A percentile compares a stretch with the other conserved stretches of the same genome.
Evolutionary conservation across 2,329 filamentous ascomycete genomes (phyloP).

Genomic region (Didymosphaeria variabile): DNA sequence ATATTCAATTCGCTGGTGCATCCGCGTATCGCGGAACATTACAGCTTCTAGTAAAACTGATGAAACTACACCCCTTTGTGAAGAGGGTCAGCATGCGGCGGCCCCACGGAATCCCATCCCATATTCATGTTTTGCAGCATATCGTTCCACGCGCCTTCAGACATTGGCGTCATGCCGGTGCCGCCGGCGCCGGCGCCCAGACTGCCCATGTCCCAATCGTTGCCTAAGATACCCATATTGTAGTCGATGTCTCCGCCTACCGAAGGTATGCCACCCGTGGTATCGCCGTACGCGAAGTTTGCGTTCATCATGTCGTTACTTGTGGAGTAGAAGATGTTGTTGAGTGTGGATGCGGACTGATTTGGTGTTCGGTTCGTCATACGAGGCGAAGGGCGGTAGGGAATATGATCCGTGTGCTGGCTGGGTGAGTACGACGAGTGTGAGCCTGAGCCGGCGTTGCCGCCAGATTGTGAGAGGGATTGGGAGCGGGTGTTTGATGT

Average conservation of each 20-base stretch:
- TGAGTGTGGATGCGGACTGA: constrained; percentile 4
- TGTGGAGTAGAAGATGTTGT: constrained; percentile 25
- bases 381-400: constrained; percentile 43
- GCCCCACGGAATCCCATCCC: constrained; percentile 41
- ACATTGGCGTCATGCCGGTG: constrained; percentile 44
- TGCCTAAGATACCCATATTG: constrained; percentile 24
- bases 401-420: constrained; percentile 34
- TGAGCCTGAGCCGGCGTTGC: constrained; percentile 41
- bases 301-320: constrained; percentile 25
- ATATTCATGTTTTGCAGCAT: constrained; percentile 49
- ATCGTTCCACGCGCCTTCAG: constrained; percentile 46
- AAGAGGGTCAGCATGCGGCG: constrained; percentile 19
- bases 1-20: background rate
- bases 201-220: constrained; percentile 45
- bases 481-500: constrained; percentile 29
- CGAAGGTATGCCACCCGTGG: background rate
- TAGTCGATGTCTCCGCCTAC: constrained; percentile 20
- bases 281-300: constrained; percentile 10
- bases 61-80: background rate
- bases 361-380: constrained; percentile 23
- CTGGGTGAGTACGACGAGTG: constrained; percentile 48
- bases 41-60: background rate
- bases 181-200: constrained; percentile 30
- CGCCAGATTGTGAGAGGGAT: constrained; percentile 36
- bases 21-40: background rate